phyloP scores from a whole-genome alignment of 2,329 filamentous ascomycete species.

The Penicillium sumatraense region DNA sequence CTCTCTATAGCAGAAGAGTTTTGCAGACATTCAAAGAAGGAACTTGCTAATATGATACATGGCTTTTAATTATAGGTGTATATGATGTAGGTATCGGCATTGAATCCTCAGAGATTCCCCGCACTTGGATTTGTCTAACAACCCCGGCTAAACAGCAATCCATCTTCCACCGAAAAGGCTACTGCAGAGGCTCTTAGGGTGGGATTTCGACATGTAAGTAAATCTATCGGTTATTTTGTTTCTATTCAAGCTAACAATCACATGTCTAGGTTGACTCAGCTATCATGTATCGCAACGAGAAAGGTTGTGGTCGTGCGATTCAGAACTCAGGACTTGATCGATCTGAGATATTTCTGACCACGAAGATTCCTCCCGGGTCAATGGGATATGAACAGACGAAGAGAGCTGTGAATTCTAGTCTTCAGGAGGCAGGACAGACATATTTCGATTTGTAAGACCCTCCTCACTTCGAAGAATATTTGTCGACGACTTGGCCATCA shows the following conservation, averaged over 20 bases:
- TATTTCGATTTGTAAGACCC: slow-evolving; percentile 75
- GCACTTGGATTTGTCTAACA: slow-evolving; percentile 1
- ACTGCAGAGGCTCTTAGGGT: slow-evolving; percentile 31
- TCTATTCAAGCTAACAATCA: background rate
- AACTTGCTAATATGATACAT: background rate
- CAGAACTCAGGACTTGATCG: slow-evolving; percentile 61
- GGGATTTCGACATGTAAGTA: slow-evolving; percentile 39
- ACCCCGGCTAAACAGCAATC: slow-evolving; percentile 21
- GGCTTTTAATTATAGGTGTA: slow-evolving; percentile 29
- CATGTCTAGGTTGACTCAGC: slow-evolving; percentile 57
- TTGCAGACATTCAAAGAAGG: background rate
- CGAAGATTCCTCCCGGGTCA: slow-evolving; percentile 72
- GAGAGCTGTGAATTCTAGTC: slow-evolving; percentile 66
- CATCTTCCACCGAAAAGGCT: slow-evolving; percentile 31
- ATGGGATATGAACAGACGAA: slow-evolving; percentile 69
- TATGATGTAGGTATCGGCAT: slow-evolving; percentile 32
- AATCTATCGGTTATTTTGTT: background rate
- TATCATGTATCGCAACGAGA: slow-evolving; percentile 74
- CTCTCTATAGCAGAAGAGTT: too few species aligned
- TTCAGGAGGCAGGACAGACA: slow-evolving; percentile 66
- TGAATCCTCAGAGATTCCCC: too few species aligned
- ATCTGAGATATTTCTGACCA: slow-evolving; percentile 78
- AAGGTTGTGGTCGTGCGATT: slow-evolving; percentile 70
- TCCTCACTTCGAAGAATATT: too few species aligned
- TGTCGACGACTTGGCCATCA: too few species aligned